phyloP scores from a whole-genome alignment of 306 rosid genomes.

The Gleditsia sinensis region DNA sequence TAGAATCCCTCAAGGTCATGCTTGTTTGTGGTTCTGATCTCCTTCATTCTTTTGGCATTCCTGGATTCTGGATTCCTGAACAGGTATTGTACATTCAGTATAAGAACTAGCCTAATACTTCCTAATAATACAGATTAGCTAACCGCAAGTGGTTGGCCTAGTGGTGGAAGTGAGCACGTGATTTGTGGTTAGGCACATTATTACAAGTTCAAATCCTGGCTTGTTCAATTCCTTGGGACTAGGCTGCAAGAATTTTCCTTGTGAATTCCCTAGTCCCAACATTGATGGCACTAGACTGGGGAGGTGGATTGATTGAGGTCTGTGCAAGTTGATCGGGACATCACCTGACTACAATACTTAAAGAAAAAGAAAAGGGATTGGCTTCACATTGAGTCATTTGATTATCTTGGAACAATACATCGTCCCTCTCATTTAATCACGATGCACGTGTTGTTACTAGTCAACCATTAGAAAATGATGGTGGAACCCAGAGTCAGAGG shows the following conservation, averaged over 20 bases:
- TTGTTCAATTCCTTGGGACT: no score
- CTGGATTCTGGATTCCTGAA: conserved; percentile 72
- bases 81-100: conserved; percentile 49
- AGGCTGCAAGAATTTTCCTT: no score
- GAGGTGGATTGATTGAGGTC: no score
- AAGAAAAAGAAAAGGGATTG: no score
- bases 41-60: conserved; percentile 68
- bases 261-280: no score
- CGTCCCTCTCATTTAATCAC: not conserved
- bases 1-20: conserved; percentile 82
- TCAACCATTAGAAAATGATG: not conserved
- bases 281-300: no score
- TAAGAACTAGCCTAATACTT: not conserved
- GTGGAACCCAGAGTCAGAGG: not conserved
- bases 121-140: not conserved
- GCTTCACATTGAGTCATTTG: conserved; percentile 8
- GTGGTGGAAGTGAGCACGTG: no score
- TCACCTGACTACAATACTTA: no score
- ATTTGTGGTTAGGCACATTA: no score
- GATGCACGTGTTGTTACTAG: not conserved
- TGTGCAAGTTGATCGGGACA: no score
- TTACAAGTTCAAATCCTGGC: no score
- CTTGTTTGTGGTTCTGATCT: conserved; percentile 92
- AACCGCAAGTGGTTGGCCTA: no score
- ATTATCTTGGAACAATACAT: not conserved